phyloP scores from a whole-genome alignment of 352 stramenopile genomes.

The Globisporangium middletonii region DNA sequence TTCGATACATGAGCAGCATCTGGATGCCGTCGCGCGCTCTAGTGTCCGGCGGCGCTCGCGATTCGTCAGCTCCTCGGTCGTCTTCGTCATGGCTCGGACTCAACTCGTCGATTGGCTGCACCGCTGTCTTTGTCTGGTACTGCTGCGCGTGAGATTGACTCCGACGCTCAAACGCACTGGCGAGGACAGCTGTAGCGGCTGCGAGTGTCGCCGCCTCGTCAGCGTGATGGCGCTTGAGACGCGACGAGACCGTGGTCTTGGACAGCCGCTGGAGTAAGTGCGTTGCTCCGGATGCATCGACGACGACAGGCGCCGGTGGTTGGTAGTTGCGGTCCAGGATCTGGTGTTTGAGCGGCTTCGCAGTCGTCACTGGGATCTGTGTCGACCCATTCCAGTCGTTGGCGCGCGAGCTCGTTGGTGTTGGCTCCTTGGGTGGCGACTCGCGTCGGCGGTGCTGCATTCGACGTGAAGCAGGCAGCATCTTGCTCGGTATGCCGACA shows the following conservation, averaged over 20 bases:
- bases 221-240: constrained; percentile 23
- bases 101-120: no score
- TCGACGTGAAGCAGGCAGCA: background rate
- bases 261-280: constrained; percentile 37
- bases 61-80: background rate
- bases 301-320: constrained; percentile 29
- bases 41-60: constrained; percentile 16
- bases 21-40: constrained; percentile 46
- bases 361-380: constrained; percentile 18
- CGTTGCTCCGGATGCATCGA: constrained; percentile 24
- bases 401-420: background rate
- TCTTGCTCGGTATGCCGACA: no score
- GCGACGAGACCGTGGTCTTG: constrained; percentile 53
- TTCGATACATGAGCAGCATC: constrained; percentile 51
- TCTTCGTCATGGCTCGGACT: background rate
- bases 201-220: constrained; percentile 8
- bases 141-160: background rate
- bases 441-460: background rate
- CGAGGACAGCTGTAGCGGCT: constrained; percentile 10
- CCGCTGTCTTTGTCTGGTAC: no score
- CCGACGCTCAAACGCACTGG: constrained; percentile 5
- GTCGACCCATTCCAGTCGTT: constrained; percentile 56
- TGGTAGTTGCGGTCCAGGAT: constrained; percentile 50
- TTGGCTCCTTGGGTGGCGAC: constrained; percentile 4
- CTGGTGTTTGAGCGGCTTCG: constrained; percentile 49